Base-by-base conservation (phyloP, 768 basidiomycete species). In the Macrocybe gigantea region DNA sequence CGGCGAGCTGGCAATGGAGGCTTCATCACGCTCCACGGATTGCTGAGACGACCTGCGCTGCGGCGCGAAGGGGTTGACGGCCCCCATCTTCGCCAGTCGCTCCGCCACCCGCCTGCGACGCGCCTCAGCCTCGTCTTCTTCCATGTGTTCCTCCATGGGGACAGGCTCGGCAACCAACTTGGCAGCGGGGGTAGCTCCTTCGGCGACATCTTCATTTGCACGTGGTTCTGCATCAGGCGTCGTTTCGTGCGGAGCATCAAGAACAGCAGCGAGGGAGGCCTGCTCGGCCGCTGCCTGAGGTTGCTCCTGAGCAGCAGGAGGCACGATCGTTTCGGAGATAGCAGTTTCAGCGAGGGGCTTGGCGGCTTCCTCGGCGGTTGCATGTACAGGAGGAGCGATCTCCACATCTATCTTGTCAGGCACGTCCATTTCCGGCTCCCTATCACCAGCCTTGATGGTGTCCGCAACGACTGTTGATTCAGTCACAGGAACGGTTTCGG, bases 31-130 rank as follows among this genome's bases (percentile, higher is more conserved):
- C 11, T 54, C 50, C 6, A 36, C 22, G 1, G 60, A 60, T 0
- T 51, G 13, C 51, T 54, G 54, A 4, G 22, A 22, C 22, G 22
- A 22, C 22, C 22, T 22, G 13, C 58, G 60, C 40, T 53, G 54
- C 5, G 60, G 59, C 0, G 63, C 64, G 38, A 80, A 67, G 1
- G 81, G 76, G 54, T 81, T 84, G 54, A 84, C 66, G n/a, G 78
- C 86, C 11, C 84, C 86, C 68, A 80, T 80, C 63, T 79, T 77
- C 6, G 81, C 79, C 70, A 67, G 74, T 65, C 53, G 77, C 75
- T 80, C 83, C 15, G 83, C 77, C 14, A 87, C 75, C 44, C 78
- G 78, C 51, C 72, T 74, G 37, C 74, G 72, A 33, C 79, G 74
- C 2, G 72, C 66, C 51, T 67, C 76, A 51, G 81, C 80, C 12